Percentiles rank a stretch among this genome's conserved stretches.
phyloP scores from a whole-genome alignment of 1,284 basidiomycete genomes.

The Ceratorhiza oryzae-sativae region DNA sequence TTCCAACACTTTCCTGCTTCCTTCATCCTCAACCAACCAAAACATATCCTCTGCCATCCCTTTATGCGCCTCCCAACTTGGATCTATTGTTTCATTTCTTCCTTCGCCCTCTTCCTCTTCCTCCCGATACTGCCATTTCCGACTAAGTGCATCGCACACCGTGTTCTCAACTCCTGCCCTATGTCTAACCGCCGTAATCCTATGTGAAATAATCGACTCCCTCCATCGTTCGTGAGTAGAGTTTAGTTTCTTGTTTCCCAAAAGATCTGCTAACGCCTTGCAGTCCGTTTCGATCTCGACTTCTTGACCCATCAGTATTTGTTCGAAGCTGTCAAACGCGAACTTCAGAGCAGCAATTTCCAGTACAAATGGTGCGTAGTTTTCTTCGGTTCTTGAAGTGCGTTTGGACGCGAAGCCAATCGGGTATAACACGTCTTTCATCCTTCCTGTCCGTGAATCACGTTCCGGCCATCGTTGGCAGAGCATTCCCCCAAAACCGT shows the following conservation, averaged over 20 bases:
- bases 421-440: conserved; percentile 25
- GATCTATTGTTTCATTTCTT: neutral
- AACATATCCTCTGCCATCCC: neutral
- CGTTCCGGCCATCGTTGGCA: conserved; percentile 44
- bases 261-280: conserved; percentile 40
- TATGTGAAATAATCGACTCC: conserved; percentile 29
- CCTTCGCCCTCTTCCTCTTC: conserved; percentile 51
- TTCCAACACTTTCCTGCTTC: neutral
- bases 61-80: conserved; percentile 14
- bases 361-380: conserved; percentile 43
- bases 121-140: conserved; percentile 49
- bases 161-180: conserved; percentile 38
- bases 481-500: conserved; percentile 51
- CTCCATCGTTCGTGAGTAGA: conserved; percentile 39
- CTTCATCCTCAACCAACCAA: neutral
- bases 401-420: conserved; percentile 42
- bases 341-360: conserved; percentile 29
- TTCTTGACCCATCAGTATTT: conserved; percentile 34
- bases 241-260: conserved; percentile 34
- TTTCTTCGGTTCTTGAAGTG: conserved; percentile 41
- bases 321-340: conserved; percentile 42
- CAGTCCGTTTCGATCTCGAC: conserved; percentile 46
- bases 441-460: neutral
- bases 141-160: conserved; percentile 48
- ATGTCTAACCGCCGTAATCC: conserved; percentile 39